These are phyloP conservation scores for Cladosporium austrohemisphaericum DNA, from an alignment of 2,329 filamentous ascomycete species.

Conservation along the genomic window DNA sequence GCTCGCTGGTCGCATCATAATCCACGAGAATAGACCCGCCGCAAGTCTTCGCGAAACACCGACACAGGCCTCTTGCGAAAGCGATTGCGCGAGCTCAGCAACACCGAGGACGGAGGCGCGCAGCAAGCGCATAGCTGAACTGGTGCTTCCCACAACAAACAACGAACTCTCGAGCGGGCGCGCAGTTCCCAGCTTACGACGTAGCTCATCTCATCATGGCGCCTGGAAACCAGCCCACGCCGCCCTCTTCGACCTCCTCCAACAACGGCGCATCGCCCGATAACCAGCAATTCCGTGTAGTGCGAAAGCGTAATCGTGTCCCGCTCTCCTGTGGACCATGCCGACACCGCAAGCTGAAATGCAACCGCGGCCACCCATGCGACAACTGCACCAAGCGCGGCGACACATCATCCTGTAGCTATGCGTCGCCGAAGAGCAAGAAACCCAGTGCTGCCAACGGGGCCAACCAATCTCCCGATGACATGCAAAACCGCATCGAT, in stretches of 20 bases:
- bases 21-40: too few species aligned
- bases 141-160: background rate
- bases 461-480: slow-evolving; percentile 64
- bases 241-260: slow-evolving; percentile 68
- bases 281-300: slow-evolving; percentile 72
- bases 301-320: slow-evolving; percentile 86
- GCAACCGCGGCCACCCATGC: slow-evolving; percentile 85
- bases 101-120: too few species aligned
- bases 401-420: slow-evolving; percentile 76
- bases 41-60: background rate
- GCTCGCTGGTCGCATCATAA: too few species aligned
- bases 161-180: background rate
- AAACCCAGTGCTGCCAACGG: slow-evolving; percentile 45
- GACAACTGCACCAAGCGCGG: slow-evolving; percentile 91
- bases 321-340: slow-evolving; percentile 90
- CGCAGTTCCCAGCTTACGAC: background rate
- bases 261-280: slow-evolving; percentile 76
- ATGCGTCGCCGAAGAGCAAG: slow-evolving; percentile 65
- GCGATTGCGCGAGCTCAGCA: background rate
- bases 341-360: slow-evolving; percentile 93
- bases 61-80: background rate
- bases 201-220: background rate
- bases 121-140: too few species aligned
- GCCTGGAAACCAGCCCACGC: slow-evolving; percentile 54
- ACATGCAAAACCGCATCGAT: slow-evolving; percentile 98